A percentile compares a stretch with the other conserved stretches of the same genome.
Evolutionary conservation across 2,329 filamentous ascomycete genomes (phyloP).

Genomic region (Aspergillus sp.): DNA sequence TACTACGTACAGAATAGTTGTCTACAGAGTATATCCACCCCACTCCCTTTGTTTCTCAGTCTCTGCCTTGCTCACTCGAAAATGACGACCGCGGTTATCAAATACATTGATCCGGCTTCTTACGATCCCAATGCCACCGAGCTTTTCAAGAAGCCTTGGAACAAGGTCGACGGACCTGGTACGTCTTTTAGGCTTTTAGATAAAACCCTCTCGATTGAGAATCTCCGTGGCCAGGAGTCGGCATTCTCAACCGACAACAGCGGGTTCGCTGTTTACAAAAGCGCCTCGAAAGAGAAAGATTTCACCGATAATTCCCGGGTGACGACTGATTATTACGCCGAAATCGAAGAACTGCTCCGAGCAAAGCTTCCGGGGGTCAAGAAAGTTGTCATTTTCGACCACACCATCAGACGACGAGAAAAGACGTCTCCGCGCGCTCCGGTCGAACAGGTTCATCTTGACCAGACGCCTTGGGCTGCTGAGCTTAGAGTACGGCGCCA

Average conservation of each 20-base stretch:
- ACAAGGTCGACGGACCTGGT: conserved; percentile 55
- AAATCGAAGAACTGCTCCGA: conserved; percentile 52
- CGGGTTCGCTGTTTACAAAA: conserved; percentile 50
- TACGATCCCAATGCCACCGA: conserved; percentile 9
- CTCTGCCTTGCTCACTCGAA: not conserved
- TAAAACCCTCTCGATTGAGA: conserved; percentile 43
- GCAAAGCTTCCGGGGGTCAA: conserved; percentile 48
- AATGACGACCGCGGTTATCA: conserved; percentile 54
- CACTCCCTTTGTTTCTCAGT: not conserved
- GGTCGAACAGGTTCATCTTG: conserved; percentile 63
- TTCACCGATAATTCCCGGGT: conserved; percentile 52
- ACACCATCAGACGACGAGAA: conserved; percentile 55
- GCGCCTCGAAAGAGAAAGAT: conserved; percentile 45
- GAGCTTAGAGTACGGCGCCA: conserved; percentile 56
- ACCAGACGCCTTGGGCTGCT: conserved; percentile 59
- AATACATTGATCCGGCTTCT: conserved; percentile 52
- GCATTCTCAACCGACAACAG: conserved; percentile 48
- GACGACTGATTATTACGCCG: conserved; percentile 51
- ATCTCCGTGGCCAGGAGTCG: conserved; percentile 46
- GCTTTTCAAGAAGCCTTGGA: conserved; percentile 43
- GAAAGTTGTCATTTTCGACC: conserved; percentile 62
- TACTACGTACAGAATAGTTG: not conserved
- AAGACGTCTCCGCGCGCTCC: conserved; percentile 53
- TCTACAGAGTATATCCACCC: not conserved
- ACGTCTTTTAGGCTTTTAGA: conserved; percentile 46